Base-by-base conservation (phyloP, 768 basidiomycete species). In the Gymnopilus dilepis region DNA sequence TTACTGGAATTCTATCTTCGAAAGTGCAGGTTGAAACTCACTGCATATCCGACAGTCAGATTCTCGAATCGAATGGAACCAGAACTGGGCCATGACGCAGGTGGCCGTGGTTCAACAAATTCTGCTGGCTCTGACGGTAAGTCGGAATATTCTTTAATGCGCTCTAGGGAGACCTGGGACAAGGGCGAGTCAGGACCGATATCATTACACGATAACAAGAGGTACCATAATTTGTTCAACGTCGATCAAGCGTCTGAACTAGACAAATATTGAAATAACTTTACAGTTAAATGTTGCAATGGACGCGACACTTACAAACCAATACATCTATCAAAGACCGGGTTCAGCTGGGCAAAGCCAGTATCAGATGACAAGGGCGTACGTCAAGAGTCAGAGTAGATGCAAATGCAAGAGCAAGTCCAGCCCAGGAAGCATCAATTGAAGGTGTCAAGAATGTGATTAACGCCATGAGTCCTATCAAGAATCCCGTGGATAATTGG, bases 81-180 rank as follows among this genome's bases (percentile, higher is more conserved):
- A 6, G 74, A 76, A 4, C 85, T 78, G 2, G 95, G 95, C 95
- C 95, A 97, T 31, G 85, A 80, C 5, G 84, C 76, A 0, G 87
- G 80, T 4, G 95, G 95, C n/a, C 94, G 79, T 3, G 93, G 94
- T 60, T 97, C 94, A 42, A 92, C 72, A 69, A 90, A 92, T 71
- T 98, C 95, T 1, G 94, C 81, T 8, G 89, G 83, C 77, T 98
- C 95, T 26, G 83, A 83, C 41, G 78, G 72, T 28, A 95, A 75
- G 65, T 94, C 91, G 4, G 94, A 90, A 72, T 91, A 96, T 76
- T 97, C 95, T 71, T 95, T 95, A 72, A 97, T 86, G 54, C 95
- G 89, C 73, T 96, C 94, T 34, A 94, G 77, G 31, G 92, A 89
- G 65, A 94, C 90, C 90, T 91, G 57, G n/a, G 15, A 50, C 52